Conservation (phyloP, 768 basidiomycete species). For the Tylopilus intermedius region DNA sequence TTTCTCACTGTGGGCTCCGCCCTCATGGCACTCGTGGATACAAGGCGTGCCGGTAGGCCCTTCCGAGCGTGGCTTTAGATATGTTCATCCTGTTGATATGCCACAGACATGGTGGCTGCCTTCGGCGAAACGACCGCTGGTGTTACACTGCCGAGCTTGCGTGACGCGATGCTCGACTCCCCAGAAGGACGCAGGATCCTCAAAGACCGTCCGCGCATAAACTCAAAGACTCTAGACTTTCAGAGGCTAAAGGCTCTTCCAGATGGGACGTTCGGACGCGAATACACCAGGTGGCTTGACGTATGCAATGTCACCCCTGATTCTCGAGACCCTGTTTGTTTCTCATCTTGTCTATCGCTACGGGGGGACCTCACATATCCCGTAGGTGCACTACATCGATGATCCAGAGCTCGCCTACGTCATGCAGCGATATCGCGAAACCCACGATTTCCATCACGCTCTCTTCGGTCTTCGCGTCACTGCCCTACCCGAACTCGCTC, state of each 20-base stretch:
- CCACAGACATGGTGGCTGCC: constrained; percentile 90
- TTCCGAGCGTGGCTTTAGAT: not conserved
- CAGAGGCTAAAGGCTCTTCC: constrained; percentile 57
- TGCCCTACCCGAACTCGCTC: constrained; percentile 85
- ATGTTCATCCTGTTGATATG: not conserved
- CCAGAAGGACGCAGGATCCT: constrained; percentile 82
- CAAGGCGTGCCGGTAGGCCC: constrained; percentile 74
- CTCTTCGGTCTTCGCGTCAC: constrained; percentile 84
- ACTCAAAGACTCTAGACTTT: constrained; percentile 71
- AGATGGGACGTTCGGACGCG: constrained; percentile 78
- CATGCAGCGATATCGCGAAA: constrained; percentile 97
- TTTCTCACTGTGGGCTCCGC: constrained; percentile 85
- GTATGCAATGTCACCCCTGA: constrained; percentile 88
- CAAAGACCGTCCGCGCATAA: constrained; percentile 78
- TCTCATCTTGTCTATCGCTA: not conserved
- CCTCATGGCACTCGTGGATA: constrained; percentile 73
- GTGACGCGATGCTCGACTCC: constrained; percentile 72
- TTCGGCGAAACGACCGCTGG: constrained; percentile 91
- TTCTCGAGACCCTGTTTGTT: constrained; percentile 53
- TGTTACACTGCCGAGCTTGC: constrained; percentile 65
- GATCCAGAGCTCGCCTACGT: constrained; percentile 96
- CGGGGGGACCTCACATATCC: not conserved
- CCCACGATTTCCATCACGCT: constrained; percentile 96
- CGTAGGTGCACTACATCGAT: constrained; percentile 87
- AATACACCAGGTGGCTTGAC: constrained; percentile 88